These are phyloP conservation scores for Acaromyces ingoldii DNA, from an alignment of 1,284 basidiomycete genomes.

Conservation along the genomic window DNA sequence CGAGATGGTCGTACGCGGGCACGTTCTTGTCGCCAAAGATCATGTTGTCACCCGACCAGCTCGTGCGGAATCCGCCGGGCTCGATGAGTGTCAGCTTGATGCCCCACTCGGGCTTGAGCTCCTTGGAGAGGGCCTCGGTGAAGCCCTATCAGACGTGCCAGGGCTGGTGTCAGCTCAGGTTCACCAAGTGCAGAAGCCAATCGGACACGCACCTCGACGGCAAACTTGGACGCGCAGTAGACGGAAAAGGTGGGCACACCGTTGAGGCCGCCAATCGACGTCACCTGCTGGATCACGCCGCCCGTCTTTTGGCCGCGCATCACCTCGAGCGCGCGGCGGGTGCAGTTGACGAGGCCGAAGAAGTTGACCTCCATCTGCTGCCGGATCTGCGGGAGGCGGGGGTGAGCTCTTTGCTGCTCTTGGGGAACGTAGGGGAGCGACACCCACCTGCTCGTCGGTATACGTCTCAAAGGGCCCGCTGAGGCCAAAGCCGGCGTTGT, in stretches of 20 bases:
- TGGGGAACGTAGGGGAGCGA: too few relatives aligned
- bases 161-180: conserved; percentile 31
- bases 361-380: conserved; percentile 49
- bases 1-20: conserved; percentile 23
- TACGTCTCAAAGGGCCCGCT: conserved; percentile 51
- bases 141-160: conserved; percentile 49
- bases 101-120: conserved; percentile 47
- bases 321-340: conserved; percentile 41
- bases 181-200: too few relatives aligned
- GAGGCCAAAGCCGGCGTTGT: conserved; percentile 53
- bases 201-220: too few relatives aligned
- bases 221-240: conserved; percentile 52
- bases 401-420: too few relatives aligned
- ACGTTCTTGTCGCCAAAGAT: conserved; percentile 14
- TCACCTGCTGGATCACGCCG: conserved; percentile 29
- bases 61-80: conserved; percentile 21
- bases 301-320: conserved; percentile 46
- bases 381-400: too few relatives aligned
- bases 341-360: conserved; percentile 51
- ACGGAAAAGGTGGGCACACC: conserved; percentile 44
- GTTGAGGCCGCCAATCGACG: conserved; percentile 51
- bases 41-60: conserved; percentile 22
- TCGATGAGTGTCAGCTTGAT: conserved; percentile 51
- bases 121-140: conserved; percentile 44
- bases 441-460: conserved; percentile 44